Base-by-base conservation (phyloP, 2,329 filamentous ascomycete genomes). In the Cordyceps cateniannulata region DNA sequence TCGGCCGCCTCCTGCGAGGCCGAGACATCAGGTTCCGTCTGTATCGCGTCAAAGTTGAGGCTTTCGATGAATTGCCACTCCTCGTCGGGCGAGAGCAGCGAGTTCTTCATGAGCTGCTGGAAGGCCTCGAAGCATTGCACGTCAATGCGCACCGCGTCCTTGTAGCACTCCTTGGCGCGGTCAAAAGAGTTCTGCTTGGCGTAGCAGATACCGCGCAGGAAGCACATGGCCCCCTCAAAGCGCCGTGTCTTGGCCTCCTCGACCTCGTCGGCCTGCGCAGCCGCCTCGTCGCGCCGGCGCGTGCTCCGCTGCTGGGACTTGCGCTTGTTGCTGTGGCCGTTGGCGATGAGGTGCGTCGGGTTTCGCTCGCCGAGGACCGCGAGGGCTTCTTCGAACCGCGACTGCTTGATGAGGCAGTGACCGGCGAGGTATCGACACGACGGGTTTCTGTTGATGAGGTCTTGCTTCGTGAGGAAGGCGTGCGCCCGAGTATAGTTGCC, bases 111-210 rank as follows among this genome's bases (percentile, higher is more conserved):
- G 60, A 99, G 83, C 77, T 98, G 93, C 68, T 97, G 93, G 70
- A 99, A 98, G 0, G 95, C 95, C 75, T 99, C 95, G 71, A 96
- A 98, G 75, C 95, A 99, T 73, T 96, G 93, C 3, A 98, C 93
- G 71, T 99, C 95, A 69, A 99, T 97, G 63, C 90, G 86, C 50
- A 98, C 92, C 2, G 95, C 95, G 69, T 96, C 91, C 77, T 97
- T 98, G 81, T 98, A 99, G 77, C 95, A 98, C 69, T 98, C 93
- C 73, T 97, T 97, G 57, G 95, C 95, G 38, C 92, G 87, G 72
- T 99, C 95, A 69, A 98, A 98, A 27, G 93, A 90, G 73, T 98
- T 99, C 73, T 96, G 91, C 75, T 96, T 96, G 7, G 95, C 93
- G 72, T 92, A 97, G 79, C 96, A 98, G 54, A 96, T 83, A 5